Conservation (phyloP, 148 eudicot genomes). For the Nepenthes mirabilis region DNA sequence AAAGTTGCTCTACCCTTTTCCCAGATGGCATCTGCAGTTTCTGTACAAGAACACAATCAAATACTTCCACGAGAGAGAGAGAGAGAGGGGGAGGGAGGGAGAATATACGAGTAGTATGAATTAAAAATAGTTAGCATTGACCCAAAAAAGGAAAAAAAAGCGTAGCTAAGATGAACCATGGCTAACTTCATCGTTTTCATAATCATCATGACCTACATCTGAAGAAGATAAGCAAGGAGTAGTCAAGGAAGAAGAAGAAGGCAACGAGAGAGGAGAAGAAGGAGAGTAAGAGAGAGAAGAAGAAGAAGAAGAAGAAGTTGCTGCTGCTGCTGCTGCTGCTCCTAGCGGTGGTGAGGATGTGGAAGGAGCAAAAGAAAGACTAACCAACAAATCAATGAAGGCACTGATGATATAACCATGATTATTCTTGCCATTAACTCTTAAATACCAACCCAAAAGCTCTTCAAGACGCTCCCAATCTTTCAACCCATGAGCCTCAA, state of each 20-base stretch:
- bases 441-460: constrained; percentile 15
- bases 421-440: constrained; percentile 9
- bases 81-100: too few species aligned
- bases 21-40: too few species aligned
- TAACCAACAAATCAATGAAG: constrained; percentile 15
- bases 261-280: background rate
- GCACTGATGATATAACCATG: constrained; percentile 20
- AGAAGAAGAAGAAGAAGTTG: background rate
- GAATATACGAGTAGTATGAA: too few species aligned
- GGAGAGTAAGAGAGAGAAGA: background rate
- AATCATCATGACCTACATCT: background rate
- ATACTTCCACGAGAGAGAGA: too few species aligned
- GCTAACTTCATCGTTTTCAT: background rate
- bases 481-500: constrained; percentile 9
- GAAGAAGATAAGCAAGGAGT: background rate
- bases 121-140: too few species aligned
- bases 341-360: too few species aligned
- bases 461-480: constrained; percentile 19
- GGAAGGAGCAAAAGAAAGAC: too few species aligned
- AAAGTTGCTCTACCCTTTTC: too few species aligned
- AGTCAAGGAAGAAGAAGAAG: background rate
- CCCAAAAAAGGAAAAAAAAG: too few species aligned
- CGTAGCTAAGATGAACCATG: too few species aligned
- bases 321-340: background rate
- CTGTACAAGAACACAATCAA: too few species aligned